Evolutionary conservation across 805 yeast genomes (phyloP).

Genomic region (Kazachstania africana): DNA sequence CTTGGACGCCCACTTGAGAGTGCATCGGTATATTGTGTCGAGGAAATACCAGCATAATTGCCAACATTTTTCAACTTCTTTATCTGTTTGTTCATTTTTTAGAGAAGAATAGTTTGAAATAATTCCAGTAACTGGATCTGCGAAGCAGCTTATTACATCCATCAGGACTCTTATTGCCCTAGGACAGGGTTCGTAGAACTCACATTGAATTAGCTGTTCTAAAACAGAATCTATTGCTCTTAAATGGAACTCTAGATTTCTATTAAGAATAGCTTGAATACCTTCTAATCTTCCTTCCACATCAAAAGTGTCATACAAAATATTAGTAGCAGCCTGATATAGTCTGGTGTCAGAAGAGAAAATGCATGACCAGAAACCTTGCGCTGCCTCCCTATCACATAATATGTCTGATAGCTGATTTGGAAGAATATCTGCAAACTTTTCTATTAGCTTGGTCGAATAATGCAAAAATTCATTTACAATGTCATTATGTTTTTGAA

Average conservation of each 20-base stretch:
- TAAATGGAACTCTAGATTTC: constrained; percentile 35
- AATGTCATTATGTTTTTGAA: constrained; percentile 18
- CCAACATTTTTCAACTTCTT: constrained; percentile 46
- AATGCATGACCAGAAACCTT: constrained; percentile 66
- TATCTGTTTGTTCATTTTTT: constrained; percentile 16
- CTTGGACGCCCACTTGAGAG: constrained; percentile 63
- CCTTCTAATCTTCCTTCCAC: constrained; percentile 73
- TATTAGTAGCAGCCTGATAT: constrained; percentile 59
- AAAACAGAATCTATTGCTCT: constrained; percentile 38
- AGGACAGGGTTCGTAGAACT: constrained; percentile 61
- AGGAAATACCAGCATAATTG: constrained; percentile 58
- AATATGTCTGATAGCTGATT: constrained; percentile 30
- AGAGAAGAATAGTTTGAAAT: constrained; percentile 23
- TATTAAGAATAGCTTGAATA: constrained; percentile 40
- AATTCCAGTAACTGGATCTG: constrained; percentile 57
- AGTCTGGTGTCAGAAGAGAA: constrained; percentile 47
- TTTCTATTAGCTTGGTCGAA: constrained; percentile 28
- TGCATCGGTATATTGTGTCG: constrained; percentile 52
- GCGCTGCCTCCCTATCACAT: constrained; percentile 32
- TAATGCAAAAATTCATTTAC: constrained; percentile 20
- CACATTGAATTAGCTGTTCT: constrained; percentile 32
- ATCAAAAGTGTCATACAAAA: constrained; percentile 67
- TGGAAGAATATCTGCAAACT: constrained; percentile 31
- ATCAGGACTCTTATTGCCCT: constrained; percentile 60
- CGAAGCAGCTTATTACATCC: constrained; percentile 55